Percentiles rank a stretch among this genome's conserved stretches.
Evolutionary conservation across 2,329 filamentous ascomycete species (phyloP).

Genomic region (Didymella pomorum): DNA sequence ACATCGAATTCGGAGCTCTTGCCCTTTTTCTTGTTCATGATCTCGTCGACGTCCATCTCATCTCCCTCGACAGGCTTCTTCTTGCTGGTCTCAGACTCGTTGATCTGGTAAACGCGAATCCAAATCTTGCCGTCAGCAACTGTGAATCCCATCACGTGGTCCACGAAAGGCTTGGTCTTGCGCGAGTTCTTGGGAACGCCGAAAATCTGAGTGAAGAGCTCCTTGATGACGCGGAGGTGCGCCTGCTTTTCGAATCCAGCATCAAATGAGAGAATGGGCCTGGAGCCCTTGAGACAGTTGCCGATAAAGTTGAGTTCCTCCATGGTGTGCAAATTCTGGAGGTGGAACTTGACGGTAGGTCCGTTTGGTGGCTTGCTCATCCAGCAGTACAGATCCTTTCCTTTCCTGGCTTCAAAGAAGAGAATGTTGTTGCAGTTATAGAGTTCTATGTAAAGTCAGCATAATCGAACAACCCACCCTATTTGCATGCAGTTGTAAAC

Average conservation of each 20-base stretch:
- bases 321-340: constrained; percentile 93
- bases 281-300: constrained; percentile 92
- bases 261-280: constrained; percentile 92
- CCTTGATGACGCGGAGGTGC: constrained; percentile 83
- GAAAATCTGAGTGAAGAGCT: constrained; percentile 88
- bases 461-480: no score
- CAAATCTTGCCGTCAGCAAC: constrained; percentile 93
- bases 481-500: not conserved
- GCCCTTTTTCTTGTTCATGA: constrained; percentile 53
- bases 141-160: constrained; percentile 93
- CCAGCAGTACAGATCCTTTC: constrained; percentile 94
- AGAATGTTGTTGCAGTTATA: constrained; percentile 95
- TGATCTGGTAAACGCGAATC: constrained; percentile 94
- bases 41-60: constrained; percentile 45
- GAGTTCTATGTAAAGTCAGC: constrained; percentile 60
- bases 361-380: constrained; percentile 89
- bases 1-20: constrained; percentile 74
- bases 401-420: constrained; percentile 95
- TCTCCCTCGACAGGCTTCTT: constrained; percentile 52
- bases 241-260: constrained; percentile 82
- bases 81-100: constrained; percentile 74
- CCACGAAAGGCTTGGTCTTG: constrained; percentile 94
- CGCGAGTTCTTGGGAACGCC: constrained; percentile 87
- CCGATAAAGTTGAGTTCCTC: constrained; percentile 96
- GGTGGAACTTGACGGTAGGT: constrained; percentile 76